A percentile compares a stretch with the other conserved stretches of the same genome.
These are phyloP conservation scores for Zasmidium cellare DNA, from an alignment of 2,329 filamentous ascomycete genomes.

Conservation along the genomic window DNA sequence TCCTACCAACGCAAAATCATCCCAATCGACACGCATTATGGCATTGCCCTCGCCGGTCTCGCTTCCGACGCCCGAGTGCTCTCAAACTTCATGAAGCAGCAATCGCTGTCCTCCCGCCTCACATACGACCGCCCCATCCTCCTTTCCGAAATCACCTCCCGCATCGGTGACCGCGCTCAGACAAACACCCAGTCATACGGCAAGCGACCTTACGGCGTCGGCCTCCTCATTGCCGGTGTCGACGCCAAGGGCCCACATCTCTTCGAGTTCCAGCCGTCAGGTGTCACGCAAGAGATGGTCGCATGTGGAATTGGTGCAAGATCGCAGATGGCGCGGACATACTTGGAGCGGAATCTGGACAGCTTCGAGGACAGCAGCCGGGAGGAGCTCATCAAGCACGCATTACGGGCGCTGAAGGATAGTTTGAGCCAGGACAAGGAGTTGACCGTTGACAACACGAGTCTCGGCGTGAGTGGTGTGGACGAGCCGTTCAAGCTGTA, in stretches of 20 bases:
- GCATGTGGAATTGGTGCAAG: conserved; percentile 95
- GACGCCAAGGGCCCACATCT: conserved; percentile 93
- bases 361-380: conserved; percentile 72
- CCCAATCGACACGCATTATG: conserved; percentile 90
- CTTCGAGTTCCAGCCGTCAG: conserved; percentile 96
- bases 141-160: conserved; percentile 80
- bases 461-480: conserved; percentile 81
- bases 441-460: conserved; percentile 95
- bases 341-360: conserved; percentile 89
- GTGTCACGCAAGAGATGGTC: conserved; percentile 95
- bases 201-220: conserved; percentile 93
- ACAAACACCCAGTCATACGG: conserved; percentile 98
- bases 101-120: conserved; percentile 91
- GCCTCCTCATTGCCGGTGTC: conserved; percentile 86
- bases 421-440: conserved; percentile 96
- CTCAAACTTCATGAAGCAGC: conserved; percentile 99
- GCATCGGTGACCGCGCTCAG: conserved; percentile 95
- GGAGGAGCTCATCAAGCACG: conserved; percentile 89
- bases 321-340: conserved; percentile 96
- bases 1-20: conserved; percentile 99
- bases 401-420: conserved; percentile 88
- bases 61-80: conserved; percentile 97
- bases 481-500: conserved; percentile 89
- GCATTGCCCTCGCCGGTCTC: conserved; percentile 92
- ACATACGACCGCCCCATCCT: conserved; percentile 94